Percentiles rank a stretch among this genome's conserved stretches.
Conservation (phyloP, 176 grass and related monocot genomes). For the Oryza coarctata region DNA sequence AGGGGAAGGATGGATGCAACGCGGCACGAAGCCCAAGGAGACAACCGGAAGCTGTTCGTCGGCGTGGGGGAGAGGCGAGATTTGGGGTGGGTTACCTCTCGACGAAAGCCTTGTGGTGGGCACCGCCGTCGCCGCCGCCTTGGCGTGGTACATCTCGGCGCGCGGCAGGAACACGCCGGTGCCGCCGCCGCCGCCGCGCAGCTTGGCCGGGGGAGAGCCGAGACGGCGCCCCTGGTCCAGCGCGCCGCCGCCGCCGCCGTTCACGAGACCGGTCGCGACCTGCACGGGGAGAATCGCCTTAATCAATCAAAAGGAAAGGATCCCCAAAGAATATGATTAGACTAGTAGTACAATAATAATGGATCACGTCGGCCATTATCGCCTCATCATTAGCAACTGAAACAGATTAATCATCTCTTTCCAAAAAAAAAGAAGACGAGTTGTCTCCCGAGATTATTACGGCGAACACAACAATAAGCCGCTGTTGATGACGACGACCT, state of each 20-base stretch:
- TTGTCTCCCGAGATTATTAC: not conserved
- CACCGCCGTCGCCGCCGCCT: not conserved
- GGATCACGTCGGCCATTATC: not conserved
- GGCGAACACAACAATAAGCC: not conserved
- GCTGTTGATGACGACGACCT: not conserved
- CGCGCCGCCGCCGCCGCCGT: constrained; percentile 3
- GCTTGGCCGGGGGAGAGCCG: constrained; percentile 10
- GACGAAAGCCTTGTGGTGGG: not conserved
- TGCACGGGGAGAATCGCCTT: not conserved
- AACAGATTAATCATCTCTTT: not conserved
- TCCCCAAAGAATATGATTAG: not conserved
- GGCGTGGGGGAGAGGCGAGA: no score
- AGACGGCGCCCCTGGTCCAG: not conserved
- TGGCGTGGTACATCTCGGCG: not conserved
- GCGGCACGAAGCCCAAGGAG: no score
- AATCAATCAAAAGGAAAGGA: not conserved
- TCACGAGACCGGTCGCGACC: not conserved
- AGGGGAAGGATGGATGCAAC: no score
- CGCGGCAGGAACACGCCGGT: constrained; percentile 75
- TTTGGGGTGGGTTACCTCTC: not conserved
- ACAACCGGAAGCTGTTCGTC: no score
- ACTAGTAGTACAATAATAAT: not conserved
- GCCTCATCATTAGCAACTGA: not conserved
- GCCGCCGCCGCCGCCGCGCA: not conserved
- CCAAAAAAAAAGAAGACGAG: not conserved